A percentile compares a stretch with the other conserved stretches of the same genome.
These are phyloP conservation scores for Nicotiana paniculata DNA, from an alignment of 257 asterid genomes.

Conservation along the genomic window DNA sequence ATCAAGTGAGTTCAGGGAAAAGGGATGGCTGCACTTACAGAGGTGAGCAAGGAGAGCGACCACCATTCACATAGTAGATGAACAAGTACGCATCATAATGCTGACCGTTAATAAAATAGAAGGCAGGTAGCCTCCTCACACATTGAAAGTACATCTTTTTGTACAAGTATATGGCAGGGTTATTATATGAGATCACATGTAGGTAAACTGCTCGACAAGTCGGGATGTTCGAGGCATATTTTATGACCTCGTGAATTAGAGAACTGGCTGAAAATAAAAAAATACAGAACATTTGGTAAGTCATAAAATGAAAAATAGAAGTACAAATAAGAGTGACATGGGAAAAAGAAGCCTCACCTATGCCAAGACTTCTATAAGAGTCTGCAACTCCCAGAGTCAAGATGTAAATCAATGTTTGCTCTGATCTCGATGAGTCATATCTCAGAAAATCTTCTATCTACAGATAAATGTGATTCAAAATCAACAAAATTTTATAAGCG, in stretches of 20 bases:
- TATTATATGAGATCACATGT: slow-evolving; percentile 93
- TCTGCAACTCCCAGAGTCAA: slow-evolving; percentile 90
- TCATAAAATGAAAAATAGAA: slow-evolving; percentile 3
- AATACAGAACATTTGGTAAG: slow-evolving; percentile 17
- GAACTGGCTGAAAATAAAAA: slow-evolving; percentile 69
- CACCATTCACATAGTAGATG: slow-evolving; percentile 87
- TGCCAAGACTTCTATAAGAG: slow-evolving; percentile 77
- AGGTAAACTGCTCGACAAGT: slow-evolving; percentile 86
- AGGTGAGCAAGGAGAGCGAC: slow-evolving; percentile 95
- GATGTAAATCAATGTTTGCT: slow-evolving; percentile 73
- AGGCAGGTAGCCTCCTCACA: slow-evolving; percentile 57
- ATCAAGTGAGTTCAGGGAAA: neutral
- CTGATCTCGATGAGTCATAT: slow-evolving; percentile 57
- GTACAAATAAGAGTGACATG: slow-evolving; percentile 5
- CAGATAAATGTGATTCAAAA: slow-evolving; percentile 10
- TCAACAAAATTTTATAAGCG: neutral
- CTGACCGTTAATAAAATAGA: slow-evolving; percentile 78
- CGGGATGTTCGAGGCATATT: slow-evolving; percentile 63
- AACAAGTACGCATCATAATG: slow-evolving; percentile 85
- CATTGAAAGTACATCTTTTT: slow-evolving; percentile 86
- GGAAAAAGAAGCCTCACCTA: slow-evolving; percentile 46
- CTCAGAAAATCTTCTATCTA: slow-evolving; percentile 79
- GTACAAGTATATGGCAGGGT: slow-evolving; percentile 84
- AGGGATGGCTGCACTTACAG: slow-evolving; percentile 51
- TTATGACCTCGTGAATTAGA: slow-evolving; percentile 65